These are phyloP conservation scores for Bocquillonia castaneifolia DNA, from an alignment of 441 rosid species.

Conservation along the genomic window DNA sequence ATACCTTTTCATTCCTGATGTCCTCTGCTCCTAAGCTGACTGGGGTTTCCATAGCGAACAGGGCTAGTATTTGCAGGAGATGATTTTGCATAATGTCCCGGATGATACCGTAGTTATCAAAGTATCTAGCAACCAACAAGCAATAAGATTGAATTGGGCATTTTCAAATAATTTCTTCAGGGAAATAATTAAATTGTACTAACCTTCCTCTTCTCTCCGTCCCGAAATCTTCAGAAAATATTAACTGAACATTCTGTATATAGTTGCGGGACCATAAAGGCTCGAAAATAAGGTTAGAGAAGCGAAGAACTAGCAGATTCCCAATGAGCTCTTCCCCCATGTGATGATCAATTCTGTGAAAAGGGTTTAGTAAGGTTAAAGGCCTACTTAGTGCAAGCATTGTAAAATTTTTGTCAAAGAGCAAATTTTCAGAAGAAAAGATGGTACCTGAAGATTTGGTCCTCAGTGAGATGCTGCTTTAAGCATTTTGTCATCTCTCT, in stretches of 20 bases:
- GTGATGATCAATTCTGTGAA: conserved; percentile 80
- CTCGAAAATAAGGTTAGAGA: conserved; percentile 85
- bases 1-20: conserved; percentile 84
- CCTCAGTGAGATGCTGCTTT: conserved; percentile 72
- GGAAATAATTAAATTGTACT: conserved; percentile 18
- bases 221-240: conserved; percentile 92
- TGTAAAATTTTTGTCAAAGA: no score
- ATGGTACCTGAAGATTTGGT: conserved; percentile 80
- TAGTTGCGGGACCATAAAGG: conserved; percentile 89
- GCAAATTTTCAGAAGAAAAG: no score
- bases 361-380: no score
- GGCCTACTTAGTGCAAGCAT: no score
- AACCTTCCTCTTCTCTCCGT: conserved; percentile 92
- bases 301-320: conserved; percentile 86
- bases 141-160: no score
- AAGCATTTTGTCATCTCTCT: conserved; percentile 65
- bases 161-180: no score
- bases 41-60: conserved; percentile 95
- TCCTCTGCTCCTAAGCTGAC: conserved; percentile 96
- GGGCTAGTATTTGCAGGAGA: conserved; percentile 80
- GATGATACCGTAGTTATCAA: conserved; percentile 86
- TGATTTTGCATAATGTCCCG: conserved; percentile 95
- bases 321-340: conserved; percentile 93
- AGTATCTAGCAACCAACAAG: conserved; percentile 45
- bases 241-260: conserved; percentile 80